phyloP scores from a whole-genome alignment of 805 yeast genomes.

The Suhomyces vadensis region DNA sequence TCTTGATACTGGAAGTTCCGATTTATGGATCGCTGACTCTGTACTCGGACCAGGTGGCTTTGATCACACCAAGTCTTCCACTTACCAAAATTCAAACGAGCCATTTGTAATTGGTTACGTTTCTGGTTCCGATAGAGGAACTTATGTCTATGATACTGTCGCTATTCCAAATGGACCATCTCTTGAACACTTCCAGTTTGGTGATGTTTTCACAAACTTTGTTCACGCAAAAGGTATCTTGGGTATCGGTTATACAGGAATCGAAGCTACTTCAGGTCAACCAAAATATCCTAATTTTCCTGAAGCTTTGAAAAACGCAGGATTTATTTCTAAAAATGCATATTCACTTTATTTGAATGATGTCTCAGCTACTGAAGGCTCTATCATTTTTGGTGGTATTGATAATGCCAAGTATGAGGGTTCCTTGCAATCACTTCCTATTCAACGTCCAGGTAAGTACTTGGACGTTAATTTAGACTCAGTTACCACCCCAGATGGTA shows the following conservation, averaged over 20 bases:
- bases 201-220: constrained; percentile 9
- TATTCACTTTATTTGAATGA: constrained; percentile 19
- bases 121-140: constrained; percentile 4
- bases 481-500: background rate
- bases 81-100: constrained; percentile 5
- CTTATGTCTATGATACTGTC: constrained; percentile 11
- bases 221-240: constrained; percentile 13
- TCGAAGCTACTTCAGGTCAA: background rate
- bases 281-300: constrained; percentile 14
- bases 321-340: constrained; percentile 9
- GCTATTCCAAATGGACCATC: constrained; percentile 5
- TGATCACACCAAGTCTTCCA: constrained; percentile 7
- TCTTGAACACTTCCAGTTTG: constrained; percentile 10
- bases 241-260: background rate
- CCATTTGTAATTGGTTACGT: constrained; percentile 9
- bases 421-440: constrained; percentile 16
- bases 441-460: background rate
- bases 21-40: background rate
- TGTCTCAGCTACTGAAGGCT: constrained; percentile 10
- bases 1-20: constrained; percentile 2
- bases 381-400: constrained; percentile 23
- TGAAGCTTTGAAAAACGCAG: constrained; percentile 10
- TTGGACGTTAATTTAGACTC: constrained; percentile 2
- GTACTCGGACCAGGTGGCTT: background rate
- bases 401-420: constrained; percentile 21